Conservation (phyloP, 1,284 basidiomycete genomes). For the Fomitopsis palustris region DNA sequence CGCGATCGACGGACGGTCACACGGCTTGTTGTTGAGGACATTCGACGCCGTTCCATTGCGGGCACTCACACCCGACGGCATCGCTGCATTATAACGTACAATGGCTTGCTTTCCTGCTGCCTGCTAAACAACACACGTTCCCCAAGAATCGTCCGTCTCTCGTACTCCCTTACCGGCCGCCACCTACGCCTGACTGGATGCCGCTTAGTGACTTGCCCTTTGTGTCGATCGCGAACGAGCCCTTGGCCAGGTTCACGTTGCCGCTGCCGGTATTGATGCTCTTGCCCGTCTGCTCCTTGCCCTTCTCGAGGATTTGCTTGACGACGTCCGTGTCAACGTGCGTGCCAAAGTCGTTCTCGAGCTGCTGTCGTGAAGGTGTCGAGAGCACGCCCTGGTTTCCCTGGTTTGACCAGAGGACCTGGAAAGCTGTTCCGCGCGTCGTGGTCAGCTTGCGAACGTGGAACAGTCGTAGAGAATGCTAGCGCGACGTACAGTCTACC, state of each 20-base stretch:
- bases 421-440: constrained; percentile 41
- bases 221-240: constrained; percentile 39
- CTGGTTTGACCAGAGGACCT: constrained; percentile 54
- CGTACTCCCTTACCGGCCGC: neutral
- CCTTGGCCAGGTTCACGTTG: constrained; percentile 36
- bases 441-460: constrained; percentile 6
- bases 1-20: neutral
- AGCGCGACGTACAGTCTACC: constrained; percentile 62
- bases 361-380: constrained; percentile 71
- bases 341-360: constrained; percentile 68
- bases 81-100: neutral
- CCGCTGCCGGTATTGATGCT: constrained; percentile 31
- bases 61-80: neutral
- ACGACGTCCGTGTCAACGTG: constrained; percentile 64
- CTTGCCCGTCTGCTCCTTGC: constrained; percentile 51
- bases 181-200: constrained; percentile 5
- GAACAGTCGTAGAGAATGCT: neutral
- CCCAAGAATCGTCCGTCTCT: neutral
- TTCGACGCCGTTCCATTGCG: neutral
- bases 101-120: neutral
- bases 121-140: neutral
- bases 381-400: constrained; percentile 72
- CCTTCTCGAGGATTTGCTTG: constrained; percentile 54
- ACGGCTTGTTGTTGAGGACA: neutral
- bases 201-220: constrained; percentile 33